Evolutionary conservation across 2,329 filamentous ascomycete species (phyloP).

Genomic region (Botrytis pseudocinerea): DNA sequence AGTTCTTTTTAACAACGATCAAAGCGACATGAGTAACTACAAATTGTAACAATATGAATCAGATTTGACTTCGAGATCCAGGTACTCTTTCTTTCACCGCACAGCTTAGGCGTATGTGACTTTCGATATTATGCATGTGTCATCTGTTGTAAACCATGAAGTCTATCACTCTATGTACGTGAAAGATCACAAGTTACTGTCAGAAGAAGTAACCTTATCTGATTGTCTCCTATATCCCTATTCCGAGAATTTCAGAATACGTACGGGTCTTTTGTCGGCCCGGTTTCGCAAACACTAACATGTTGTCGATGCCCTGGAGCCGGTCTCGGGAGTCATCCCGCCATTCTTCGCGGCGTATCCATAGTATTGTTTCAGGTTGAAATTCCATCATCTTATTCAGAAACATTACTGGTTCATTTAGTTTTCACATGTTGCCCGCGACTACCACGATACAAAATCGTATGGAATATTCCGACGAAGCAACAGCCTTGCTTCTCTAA

Average conservation of each 20-base stretch:
- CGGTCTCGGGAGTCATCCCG: neutral
- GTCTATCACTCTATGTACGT: neutral
- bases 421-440: neutral
- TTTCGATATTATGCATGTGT: neutral
- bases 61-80: neutral
- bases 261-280: neutral
- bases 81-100: neutral
- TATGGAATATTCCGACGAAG: neutral
- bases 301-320: neutral
- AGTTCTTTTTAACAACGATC: neutral
- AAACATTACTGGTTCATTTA: neutral
- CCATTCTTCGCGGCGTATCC: neutral
- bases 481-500: neutral
- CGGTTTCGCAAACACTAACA: neutral
- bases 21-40: neutral
- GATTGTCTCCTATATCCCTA: neutral
- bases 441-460: neutral
- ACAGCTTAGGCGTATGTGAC: neutral
- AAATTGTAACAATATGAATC: neutral
- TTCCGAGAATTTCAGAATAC: neutral
- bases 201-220: neutral
- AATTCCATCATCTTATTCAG: neutral
- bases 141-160: neutral
- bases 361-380: neutral
- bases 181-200: neutral